A percentile compares a stretch with the other conserved stretches of the same genome.
These are phyloP conservation scores for Acer negundo DNA, from an alignment of 345 rosid species.

Conservation along the genomic window DNA sequence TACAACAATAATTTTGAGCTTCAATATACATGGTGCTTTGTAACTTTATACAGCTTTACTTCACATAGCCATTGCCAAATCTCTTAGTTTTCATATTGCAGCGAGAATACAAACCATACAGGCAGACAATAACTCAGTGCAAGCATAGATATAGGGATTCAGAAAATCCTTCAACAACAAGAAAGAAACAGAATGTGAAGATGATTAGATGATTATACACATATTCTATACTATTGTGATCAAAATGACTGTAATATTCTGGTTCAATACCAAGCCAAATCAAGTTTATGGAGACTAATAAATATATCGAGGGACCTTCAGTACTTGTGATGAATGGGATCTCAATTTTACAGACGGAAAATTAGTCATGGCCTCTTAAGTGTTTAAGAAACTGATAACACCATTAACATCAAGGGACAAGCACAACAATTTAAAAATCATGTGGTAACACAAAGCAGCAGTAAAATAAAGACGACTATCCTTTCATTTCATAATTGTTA, in stretches of 20 bases:
- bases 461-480: not conserved
- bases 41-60: not conserved
- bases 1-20: not conserved
- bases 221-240: not conserved
- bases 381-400: not conserved
- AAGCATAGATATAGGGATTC: not conserved
- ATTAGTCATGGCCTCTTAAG: not conserved
- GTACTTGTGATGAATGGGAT: not conserved
- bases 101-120: not conserved
- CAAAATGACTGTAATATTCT: not conserved
- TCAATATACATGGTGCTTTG: not conserved
- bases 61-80: not conserved
- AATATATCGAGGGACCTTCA: not conserved
- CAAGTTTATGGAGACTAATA: not conserved
- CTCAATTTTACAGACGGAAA: not conserved
- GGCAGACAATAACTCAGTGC: not conserved
- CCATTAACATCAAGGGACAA: not conserved
- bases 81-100: not conserved
- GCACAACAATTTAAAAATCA: not conserved
- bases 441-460: not conserved
- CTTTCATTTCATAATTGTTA: not conserved
- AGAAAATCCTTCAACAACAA: not conserved
- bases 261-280: not conserved
- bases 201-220: not conserved
- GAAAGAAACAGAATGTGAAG: not conserved